Evolutionary conservation across 371 early-diverging fungal genomes (phyloP).

Genomic region (Rhizomucor pusillus): DNA sequence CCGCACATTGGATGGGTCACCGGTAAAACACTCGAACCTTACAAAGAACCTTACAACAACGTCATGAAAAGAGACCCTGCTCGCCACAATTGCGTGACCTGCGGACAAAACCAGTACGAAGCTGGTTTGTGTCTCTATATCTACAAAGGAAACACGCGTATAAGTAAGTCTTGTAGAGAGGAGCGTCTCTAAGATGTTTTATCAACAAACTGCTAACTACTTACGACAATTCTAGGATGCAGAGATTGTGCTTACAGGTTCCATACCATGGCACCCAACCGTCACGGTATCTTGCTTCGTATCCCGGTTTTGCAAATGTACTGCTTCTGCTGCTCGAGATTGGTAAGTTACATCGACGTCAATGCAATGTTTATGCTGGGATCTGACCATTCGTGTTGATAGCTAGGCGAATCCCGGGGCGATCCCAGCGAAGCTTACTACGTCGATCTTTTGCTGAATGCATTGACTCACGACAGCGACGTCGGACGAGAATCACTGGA

Average conservation of each 20-base stretch:
- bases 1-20: constrained; percentile 40
- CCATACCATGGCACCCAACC: constrained; percentile 30
- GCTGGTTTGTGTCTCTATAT: constrained; percentile 25
- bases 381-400: background rate
- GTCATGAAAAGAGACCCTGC: constrained; percentile 36
- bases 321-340: constrained; percentile 43
- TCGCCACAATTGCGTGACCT: constrained; percentile 37
- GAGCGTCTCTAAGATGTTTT: background rate
- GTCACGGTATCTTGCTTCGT: constrained; percentile 45
- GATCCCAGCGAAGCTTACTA: constrained; percentile 42
- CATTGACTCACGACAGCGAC: constrained; percentile 34
- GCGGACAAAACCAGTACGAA: constrained; percentile 26
- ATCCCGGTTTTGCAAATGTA: constrained; percentile 44
- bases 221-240: constrained; percentile 25
- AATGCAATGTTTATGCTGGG: background rate
- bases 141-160: constrained; percentile 38
- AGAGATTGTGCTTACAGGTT: constrained; percentile 44
- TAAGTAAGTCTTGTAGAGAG: constrained; percentile 25
- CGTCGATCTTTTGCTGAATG: constrained; percentile 29
- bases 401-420: constrained; percentile 45
- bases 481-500: constrained; percentile 28
- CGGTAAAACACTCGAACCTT: constrained; percentile 26
- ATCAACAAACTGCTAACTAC: background rate
- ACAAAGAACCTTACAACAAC: constrained; percentile 30
- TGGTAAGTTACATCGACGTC: constrained; percentile 17